Evolutionary conservation across 164 flowering plant species (phyloP), one percentile per base, ranked within the genome.

Genomic region (Kingdonia uniflora): DNA sequence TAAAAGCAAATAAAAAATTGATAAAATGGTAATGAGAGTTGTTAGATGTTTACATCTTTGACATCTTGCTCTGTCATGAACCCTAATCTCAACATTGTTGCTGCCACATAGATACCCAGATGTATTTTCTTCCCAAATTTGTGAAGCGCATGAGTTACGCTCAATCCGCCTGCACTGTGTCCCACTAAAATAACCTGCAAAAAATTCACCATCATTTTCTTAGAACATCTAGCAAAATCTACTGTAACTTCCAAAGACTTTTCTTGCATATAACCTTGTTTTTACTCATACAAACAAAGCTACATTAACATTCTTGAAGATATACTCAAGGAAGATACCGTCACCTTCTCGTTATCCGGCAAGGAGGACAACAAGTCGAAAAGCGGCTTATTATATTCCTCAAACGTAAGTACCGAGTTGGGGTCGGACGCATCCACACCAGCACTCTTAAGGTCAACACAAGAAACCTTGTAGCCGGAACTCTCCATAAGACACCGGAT

Each of bases 81-180:
- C 0, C 91, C 94, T 0, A 17, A 51, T 48, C 74, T 67, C n/a
- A 90, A 69, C 95, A 90, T 90, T 21, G 90, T 78, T 11, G 95
- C 95, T 14, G 71, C 84, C 1, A 86, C 58, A 54, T 76, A 90
- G 4, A 90, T 74, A 1, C 80, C 87, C 3, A 82, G 51, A 10
- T 57, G 58, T 54, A 86, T 77, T 52, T 82, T 90, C 29, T 78
- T 63, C 15, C 74, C 55, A 29, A 82, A 76, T 63, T 56, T 71
- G 58, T 73, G 79, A 46, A 47, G 70, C 14, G 80, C 86, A 23
- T 74, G 71, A 0, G 88, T 84, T 11, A 90, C 59, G 48, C 85
- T 86, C 19, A 82, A 48, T 14, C 97, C 97, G 42, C 95, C 97
- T 1, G 95, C 94, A 49, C 97, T 90, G 55, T 82, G 90, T 19